Percentiles rank a stretch among this genome's conserved stretches.
phyloP scores from a whole-genome alignment of 1,284 basidiomycete species.

The Dichomitus squalens region DNA sequence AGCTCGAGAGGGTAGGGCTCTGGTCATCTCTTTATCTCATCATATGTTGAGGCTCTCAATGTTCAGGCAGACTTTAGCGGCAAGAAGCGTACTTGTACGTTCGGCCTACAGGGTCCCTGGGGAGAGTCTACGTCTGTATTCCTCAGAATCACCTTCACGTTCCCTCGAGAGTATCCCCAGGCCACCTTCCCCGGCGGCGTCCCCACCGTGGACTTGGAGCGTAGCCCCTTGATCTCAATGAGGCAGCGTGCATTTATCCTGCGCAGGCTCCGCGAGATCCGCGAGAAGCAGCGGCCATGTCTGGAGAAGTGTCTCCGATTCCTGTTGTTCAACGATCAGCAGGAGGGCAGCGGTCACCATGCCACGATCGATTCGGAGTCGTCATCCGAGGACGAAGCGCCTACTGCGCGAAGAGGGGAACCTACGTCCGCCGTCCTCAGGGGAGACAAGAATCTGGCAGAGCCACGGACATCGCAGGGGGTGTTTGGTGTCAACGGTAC shows the following conservation, averaged over 20 bases:
- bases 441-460: constrained; percentile 74
- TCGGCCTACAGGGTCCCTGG: constrained; percentile 91
- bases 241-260: constrained; percentile 78
- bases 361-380: constrained; percentile 55
- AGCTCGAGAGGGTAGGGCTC: constrained; percentile 75
- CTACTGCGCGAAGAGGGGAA: constrained; percentile 46
- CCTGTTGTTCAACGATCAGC: constrained; percentile 69
- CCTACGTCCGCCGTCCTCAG: constrained; percentile 55
- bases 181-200: constrained; percentile 60
- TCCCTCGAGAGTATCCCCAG: constrained; percentile 84
- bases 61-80: constrained; percentile 69
- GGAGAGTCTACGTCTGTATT: constrained; percentile 79
- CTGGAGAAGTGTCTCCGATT: constrained; percentile 83
- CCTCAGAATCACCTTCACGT: constrained; percentile 89
- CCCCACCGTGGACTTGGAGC: constrained; percentile 82
- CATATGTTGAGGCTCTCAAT: not conserved
- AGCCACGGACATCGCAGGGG: constrained; percentile 80
- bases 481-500: constrained; percentile 86
- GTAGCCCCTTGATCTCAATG: constrained; percentile 77
- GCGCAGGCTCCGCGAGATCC: constrained; percentile 71
- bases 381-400: constrained; percentile 47
- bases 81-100: constrained; percentile 81
- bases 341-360: constrained; percentile 36
- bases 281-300: constrained; percentile 73
- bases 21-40: not conserved